Evolutionary conservation across 495 filamentous ascomycete species (phyloP), one percentile per base, ranked within the genome.

Genomic region (Podospora comata): DNA sequence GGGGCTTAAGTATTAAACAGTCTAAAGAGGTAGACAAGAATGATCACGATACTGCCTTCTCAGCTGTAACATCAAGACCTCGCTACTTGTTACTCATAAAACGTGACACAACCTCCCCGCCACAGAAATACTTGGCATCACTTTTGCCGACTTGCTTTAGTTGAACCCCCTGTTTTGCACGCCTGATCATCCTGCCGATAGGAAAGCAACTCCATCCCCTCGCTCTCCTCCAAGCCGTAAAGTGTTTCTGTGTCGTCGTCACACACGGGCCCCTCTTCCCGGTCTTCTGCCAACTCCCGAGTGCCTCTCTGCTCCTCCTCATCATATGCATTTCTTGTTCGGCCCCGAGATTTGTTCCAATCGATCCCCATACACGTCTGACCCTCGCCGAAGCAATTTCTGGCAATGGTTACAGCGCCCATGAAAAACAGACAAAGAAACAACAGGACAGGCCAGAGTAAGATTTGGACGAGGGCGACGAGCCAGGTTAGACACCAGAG

Each of bases 1-100:
- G 73, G 73, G 28, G 70, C 70, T 18, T 74, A 65, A 65, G 27
- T 48, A 11, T 48, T 48, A 16, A 11, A 48, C 39, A 48, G 39
- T 48, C 9, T 13, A 48, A 48, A 6, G 15, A 48, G 39, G 39
- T 48, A 48, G 39, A 48, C 39, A 6, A 48, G 39, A 48, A 48
- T 48, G 39, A 18, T 48, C 15, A 9, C 39, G 7, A 48, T 11
- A 48, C 39, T 48, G 15, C 13, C 39, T 7, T 32, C 30, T 32
- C 30, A 32, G 1, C 30, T 5, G 30, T 7, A 5, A 32, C 23
- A 23, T 23, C 23, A 23, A 1, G 23, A 23, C 23, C 34, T 39
- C 34, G 11, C 6, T 39, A 6, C 39, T 48, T 48, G 13, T 48
- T 48, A 11, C 30, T 32, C 30, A 32, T 32, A 32, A 4, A 32